Conservation (phyloP, 306 rosid genomes). For the Fagus crenata region DNA sequence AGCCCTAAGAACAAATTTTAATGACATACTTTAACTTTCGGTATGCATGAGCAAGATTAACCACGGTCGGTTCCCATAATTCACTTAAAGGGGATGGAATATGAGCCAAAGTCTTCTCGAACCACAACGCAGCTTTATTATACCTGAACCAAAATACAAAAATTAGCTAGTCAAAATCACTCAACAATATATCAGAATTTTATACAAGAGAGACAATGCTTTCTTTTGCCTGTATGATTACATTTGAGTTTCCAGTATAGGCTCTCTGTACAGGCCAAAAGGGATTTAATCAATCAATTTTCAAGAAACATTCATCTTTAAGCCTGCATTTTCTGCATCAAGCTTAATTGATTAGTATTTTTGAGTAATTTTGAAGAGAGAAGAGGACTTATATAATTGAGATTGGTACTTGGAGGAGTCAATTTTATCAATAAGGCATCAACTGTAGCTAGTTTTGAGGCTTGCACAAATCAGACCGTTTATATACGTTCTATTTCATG, state of each 20-base stretch:
- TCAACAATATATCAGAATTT: neutral
- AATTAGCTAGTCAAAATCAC: conserved; percentile 27
- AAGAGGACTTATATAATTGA: neutral
- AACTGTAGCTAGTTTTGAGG: neutral
- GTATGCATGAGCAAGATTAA: conserved; percentile 91
- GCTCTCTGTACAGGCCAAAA: neutral
- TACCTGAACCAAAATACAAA: conserved; percentile 59
- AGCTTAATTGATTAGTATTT: neutral
- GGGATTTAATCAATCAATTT: neutral
- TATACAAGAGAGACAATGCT: no score
- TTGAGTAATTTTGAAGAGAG: neutral
- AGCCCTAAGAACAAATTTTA: conserved; percentile 14
- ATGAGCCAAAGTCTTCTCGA: conserved; percentile 81
- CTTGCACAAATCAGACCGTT: neutral
- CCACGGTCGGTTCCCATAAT: conserved; percentile 94
- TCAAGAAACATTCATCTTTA: conserved; percentile 5
- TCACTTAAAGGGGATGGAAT: conserved; percentile 77
- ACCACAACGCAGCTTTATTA: conserved; percentile 77
- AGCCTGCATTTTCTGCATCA: neutral
- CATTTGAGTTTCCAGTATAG: no score
- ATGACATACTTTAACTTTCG: conserved; percentile 80
- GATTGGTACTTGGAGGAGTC: neutral
- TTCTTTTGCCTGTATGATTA: no score
- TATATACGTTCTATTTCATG: neutral
- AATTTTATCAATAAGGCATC: neutral